Evolutionary conservation across 164 flowering plant species (phyloP).

Genomic region (Chimonanthus praecox): DNA sequence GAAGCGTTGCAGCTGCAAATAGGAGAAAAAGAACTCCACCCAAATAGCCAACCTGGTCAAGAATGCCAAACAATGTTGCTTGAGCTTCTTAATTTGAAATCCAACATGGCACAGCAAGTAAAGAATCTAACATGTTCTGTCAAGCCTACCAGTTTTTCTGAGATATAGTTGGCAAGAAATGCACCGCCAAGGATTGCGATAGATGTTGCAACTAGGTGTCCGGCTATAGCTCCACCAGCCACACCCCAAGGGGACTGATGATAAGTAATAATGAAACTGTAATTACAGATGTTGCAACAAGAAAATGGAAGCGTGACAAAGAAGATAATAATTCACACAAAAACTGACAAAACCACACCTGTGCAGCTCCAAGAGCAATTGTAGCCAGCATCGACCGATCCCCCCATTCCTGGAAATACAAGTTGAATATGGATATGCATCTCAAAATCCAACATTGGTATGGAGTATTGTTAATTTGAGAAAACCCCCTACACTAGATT

Average conservation of each 20-base stretch:
- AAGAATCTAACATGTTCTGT: not conserved
- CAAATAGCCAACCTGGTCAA: slow-evolving; percentile 78
- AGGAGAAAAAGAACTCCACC: slow-evolving; percentile 82
- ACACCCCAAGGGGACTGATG: slow-evolving; percentile 99
- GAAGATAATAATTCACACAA: not conserved
- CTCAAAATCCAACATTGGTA: not conserved
- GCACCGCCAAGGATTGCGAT: slow-evolving; percentile 89
- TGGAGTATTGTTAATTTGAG: not conserved
- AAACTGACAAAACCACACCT: slow-evolving; percentile 44
- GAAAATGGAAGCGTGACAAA: not conserved
- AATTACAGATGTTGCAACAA: not conserved
- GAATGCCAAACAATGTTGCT: not conserved
- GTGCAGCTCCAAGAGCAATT: slow-evolving; percentile 96
- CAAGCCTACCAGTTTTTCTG: slow-evolving; percentile 79
- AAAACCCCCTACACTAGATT: not conserved
- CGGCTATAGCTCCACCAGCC: slow-evolving; percentile 91
- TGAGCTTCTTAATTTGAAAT: not conserved
- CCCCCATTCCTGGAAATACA: slow-evolving; percentile 84
- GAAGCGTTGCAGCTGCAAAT: slow-evolving; percentile 84
- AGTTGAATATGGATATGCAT: not conserved
- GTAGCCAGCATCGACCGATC: slow-evolving; percentile 99
- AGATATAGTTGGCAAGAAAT: slow-evolving; percentile 82
- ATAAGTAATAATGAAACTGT: not conserved
- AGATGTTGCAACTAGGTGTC: slow-evolving; percentile 80
- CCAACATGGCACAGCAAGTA: not conserved